Evolutionary conservation across 305 asterid genomes (phyloP).

Genomic region (Solanum hybrid): DNA sequence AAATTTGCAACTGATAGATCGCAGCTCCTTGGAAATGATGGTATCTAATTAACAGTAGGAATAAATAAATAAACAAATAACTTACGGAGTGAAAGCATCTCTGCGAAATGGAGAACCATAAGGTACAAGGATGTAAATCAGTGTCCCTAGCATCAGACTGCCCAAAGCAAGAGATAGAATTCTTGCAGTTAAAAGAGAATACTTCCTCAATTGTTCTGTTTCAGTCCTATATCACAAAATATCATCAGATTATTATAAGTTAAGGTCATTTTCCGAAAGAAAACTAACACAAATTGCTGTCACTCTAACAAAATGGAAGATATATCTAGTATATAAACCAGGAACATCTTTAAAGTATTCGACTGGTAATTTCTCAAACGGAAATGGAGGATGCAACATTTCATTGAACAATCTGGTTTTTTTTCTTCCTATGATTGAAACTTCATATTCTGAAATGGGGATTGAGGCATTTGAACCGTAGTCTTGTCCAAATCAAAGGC

Average conservation of each 20-base stretch:
- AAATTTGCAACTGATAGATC: neutral
- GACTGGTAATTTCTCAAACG: no score
- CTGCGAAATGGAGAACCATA: conserved; percentile 80
- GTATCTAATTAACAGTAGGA: neutral
- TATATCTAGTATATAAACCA: no score
- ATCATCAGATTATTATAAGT: neutral
- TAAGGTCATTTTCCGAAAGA: neutral
- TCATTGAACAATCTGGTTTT: no score
- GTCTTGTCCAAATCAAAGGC: no score
- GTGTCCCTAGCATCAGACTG: conserved; percentile 60
- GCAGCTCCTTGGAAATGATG: neutral
- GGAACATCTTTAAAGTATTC: no score
- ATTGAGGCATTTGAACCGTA: no score
- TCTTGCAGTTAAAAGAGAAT: conserved; percentile 43
- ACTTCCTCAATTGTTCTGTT: conserved; percentile 27
- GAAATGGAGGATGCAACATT: no score
- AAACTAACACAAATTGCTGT: neutral
- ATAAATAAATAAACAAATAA: neutral
- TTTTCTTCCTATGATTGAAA: no score
- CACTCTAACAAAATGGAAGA: no score
- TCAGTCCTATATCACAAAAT: conserved; percentile 30
- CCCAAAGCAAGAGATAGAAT: conserved; percentile 54
- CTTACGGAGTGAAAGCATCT: conserved; percentile 67
- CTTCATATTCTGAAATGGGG: no score
- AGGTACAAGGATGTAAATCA: conserved; percentile 45